These are phyloP conservation scores for Lentithecium fluviatile DNA, from an alignment of 495 filamentous ascomycete species.

Conservation along the genomic window DNA sequence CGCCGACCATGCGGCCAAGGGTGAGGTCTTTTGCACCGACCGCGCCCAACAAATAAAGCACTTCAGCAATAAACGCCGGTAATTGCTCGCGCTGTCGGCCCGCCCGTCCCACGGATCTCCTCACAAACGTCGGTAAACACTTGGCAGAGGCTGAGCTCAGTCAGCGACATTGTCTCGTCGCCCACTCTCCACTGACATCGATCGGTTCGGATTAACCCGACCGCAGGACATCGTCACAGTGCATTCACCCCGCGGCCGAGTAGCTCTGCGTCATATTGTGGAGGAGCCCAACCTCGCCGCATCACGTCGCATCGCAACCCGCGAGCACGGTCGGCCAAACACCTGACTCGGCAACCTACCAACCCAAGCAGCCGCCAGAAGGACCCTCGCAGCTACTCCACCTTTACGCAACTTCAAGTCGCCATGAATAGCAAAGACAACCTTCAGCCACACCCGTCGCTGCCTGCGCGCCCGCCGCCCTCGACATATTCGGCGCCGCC, in stretches of 20 bases:
- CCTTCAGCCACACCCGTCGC: slow-evolving; percentile 61
- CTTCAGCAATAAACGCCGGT: not conserved
- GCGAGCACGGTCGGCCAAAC: no score
- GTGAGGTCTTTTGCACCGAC: not conserved
- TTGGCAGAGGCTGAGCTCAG: not conserved
- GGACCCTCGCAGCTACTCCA: not conserved
- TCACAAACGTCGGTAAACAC: not conserved
- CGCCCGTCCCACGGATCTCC: not conserved
- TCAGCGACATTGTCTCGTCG: not conserved
- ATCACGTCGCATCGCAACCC: not conserved
- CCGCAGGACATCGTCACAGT: no score
- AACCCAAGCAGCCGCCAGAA: no score
- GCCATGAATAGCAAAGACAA: slow-evolving; percentile 18
- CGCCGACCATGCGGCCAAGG: not conserved
- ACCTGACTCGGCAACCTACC: no score
- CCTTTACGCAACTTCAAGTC: not conserved
- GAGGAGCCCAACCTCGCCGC: no score
- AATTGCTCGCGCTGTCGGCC: slow-evolving; percentile 8
- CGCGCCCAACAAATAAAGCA: not conserved
- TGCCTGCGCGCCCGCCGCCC: slow-evolving; percentile 81
- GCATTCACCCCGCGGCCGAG: slow-evolving; percentile 7
- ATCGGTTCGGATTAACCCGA: no score
- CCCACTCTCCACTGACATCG: no score
- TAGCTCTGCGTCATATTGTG: not conserved
- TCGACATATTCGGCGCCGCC: slow-evolving; percentile 55